Evolutionary conservation across 2,329 filamentous ascomycete species (phyloP), one percentile per base, ranked within the genome.

Genomic region (Allantophomopsis cytisporea): DNA sequence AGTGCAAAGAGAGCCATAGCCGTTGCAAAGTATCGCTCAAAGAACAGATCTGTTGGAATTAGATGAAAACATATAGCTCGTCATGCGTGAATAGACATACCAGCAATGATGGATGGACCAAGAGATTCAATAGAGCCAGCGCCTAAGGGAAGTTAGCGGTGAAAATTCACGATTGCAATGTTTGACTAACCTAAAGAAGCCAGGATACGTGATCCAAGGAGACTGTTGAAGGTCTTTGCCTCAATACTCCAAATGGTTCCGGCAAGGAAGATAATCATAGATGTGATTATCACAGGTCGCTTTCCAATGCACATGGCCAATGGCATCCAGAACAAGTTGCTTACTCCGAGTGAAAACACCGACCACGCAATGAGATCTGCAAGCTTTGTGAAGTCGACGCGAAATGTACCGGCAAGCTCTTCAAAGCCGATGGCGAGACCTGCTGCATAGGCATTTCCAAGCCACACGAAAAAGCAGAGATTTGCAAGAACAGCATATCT

Each of bases 1-100:
- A 55, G 45, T 2, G 56, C 48, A 31, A 58, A 60, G 3, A 52
- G 39, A 2, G 57, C 56, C 57, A 59, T 60, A 2, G 57, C 37
- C 2, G 36, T 39, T 31, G 47, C 45, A 36, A 49, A 39, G 16
- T 38, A 28, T 20, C 35, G 31, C 18, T 20, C 18, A 7, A 20
- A 20, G 18, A 14, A 7, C 28, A 8, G 16, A 39, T 40, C 36
- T 48, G 50, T 52, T 52, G 35, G 7, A 20, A 7, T 20, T 20
- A 20, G 18, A 20, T 20, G 18, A 7, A 20, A 20, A 7, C 18
- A 4, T 20, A 20, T 20, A 20, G 18, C 18, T 20, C 18, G 7
- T 4, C 7, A 20, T 20, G 7, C 7, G 4, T 20, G 18, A 4
- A 20, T 20, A 7, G 7, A 20, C 18, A 7, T 4, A 20, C 18